Evolutionary conservation across 805 yeast species (phyloP).

Genomic region (Candida xyloterini): DNA sequence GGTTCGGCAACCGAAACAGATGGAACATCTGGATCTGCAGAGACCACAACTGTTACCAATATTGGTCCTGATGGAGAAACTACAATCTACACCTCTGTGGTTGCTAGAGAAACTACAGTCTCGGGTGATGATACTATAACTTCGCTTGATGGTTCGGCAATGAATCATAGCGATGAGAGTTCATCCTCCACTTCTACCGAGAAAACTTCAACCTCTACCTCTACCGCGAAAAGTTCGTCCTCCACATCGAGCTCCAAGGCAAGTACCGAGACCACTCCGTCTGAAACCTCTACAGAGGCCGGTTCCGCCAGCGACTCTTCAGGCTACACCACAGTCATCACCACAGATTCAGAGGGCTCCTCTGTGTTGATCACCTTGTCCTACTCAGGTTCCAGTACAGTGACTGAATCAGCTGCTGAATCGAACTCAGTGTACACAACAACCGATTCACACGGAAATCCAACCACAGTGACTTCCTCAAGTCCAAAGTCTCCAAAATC

Average conservation of each 20-base stretch:
- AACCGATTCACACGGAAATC: neutral
- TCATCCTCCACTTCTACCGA: too few relatives aligned
- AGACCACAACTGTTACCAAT: constrained; percentile 3
- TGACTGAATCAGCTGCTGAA: neutral
- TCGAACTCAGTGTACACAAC: constrained; percentile 1
- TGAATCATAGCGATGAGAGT: neutral
- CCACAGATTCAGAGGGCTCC: constrained; percentile 1
- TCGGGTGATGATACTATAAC: constrained; percentile 1
- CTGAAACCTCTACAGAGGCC: neutral
- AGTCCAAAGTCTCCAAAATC: neutral
- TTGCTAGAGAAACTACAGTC: neutral
- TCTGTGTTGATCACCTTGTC: constrained; percentile 2
- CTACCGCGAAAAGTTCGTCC: too few relatives aligned
- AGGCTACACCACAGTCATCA: neutral
- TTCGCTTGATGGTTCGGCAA: constrained; percentile 6
- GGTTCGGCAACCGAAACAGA: neutral
- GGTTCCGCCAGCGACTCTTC: neutral
- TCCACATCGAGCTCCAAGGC: too few relatives aligned
- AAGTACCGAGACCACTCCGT: too few relatives aligned
- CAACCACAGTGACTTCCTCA: neutral
- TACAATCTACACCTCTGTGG: constrained; percentile 1
- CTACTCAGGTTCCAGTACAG: neutral
- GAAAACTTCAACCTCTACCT: too few relatives aligned
- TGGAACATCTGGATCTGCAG: neutral
- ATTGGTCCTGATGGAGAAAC: constrained; percentile 1